Evolutionary conservation across 192 early-diverging fungal species (phyloP).

Genomic region (Chytriomyces sp.): DNA sequence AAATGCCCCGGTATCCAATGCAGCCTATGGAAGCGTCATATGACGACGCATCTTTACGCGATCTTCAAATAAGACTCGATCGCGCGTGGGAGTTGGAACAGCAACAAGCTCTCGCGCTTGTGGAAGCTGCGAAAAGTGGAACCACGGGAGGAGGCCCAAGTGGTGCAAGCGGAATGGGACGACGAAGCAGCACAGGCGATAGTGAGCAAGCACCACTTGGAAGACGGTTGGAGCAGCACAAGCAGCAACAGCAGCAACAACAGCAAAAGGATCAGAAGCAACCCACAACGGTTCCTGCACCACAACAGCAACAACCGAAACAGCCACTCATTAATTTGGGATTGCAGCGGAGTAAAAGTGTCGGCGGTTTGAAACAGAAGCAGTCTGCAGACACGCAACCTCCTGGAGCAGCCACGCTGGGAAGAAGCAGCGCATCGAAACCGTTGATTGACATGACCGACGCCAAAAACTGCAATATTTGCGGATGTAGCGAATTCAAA

Average conservation of each 20-base stretch:
- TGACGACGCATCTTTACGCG: constrained; percentile 6
- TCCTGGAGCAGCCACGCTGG: neutral
- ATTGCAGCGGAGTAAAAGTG: neutral
- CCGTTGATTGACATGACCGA: constrained; percentile 52
- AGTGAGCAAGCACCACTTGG: neutral
- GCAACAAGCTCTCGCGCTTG: neutral
- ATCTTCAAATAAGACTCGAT: neutral
- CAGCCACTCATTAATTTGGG: neutral
- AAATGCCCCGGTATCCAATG: constrained; percentile 4
- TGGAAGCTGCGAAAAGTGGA: neutral
- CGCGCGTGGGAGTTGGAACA: constrained; percentile 26
- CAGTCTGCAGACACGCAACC: neutral
- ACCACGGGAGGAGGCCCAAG: neutral
- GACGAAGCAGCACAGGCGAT: neutral
- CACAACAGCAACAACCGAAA: neutral
- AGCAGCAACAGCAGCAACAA: neutral
- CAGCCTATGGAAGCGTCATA: constrained; percentile 7
- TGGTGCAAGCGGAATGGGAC: neutral
- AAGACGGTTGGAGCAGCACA: neutral
- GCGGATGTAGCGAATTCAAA: constrained; percentile 53
- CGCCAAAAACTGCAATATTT: constrained; percentile 45
- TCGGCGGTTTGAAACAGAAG: neutral
- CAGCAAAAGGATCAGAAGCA: constrained; percentile 3
- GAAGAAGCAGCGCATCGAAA: constrained; percentile 10
- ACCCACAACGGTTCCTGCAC: neutral